phyloP scores from a whole-genome alignment of 148 eudicot genomes.

The Silene conica region DNA sequence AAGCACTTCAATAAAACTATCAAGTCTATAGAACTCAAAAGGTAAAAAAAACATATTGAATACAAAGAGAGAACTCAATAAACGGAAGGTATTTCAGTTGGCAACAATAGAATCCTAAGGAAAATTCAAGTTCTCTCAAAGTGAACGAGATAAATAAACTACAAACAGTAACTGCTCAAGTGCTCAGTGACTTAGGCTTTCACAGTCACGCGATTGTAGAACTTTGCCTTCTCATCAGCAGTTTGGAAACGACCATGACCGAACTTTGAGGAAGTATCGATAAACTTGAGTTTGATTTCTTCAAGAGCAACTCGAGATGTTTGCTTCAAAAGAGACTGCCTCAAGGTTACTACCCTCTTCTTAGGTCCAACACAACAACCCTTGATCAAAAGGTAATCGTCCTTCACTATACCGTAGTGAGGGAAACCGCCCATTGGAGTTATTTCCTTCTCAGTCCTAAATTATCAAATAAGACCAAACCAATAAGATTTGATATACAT shows the following conservation, averaged over 20 bases:
- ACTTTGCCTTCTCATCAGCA: conserved; percentile 64
- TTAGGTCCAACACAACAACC: conserved; percentile 82
- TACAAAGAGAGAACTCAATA: no score
- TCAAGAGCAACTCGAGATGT: conserved; percentile 81
- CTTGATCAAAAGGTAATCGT: conserved; percentile 75
- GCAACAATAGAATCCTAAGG: not conserved
- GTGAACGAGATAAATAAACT: not conserved
- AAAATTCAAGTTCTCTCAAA: not conserved
- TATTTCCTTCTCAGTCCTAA: conserved; percentile 85
- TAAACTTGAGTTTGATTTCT: conserved; percentile 74
- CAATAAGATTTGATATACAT: not conserved
- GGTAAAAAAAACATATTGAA: no score
- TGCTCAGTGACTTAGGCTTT: conserved; percentile 39
- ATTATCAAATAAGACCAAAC: not conserved
- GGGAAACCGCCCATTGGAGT: conserved; percentile 98
- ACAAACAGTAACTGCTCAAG: not conserved
- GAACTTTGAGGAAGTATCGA: conserved; percentile 88
- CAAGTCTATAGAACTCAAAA: no score
- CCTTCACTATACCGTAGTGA: conserved; percentile 87
- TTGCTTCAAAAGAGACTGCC: conserved; percentile 72
- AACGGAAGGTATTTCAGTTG: not conserved
- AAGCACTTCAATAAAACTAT: no score
- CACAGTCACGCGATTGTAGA: conserved; percentile 44
- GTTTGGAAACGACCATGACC: conserved; percentile 98
- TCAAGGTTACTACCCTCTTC: conserved; percentile 85